Conservation (phyloP, 163 green algal species). For the Trebouxiophyceae sp. region DNA sequence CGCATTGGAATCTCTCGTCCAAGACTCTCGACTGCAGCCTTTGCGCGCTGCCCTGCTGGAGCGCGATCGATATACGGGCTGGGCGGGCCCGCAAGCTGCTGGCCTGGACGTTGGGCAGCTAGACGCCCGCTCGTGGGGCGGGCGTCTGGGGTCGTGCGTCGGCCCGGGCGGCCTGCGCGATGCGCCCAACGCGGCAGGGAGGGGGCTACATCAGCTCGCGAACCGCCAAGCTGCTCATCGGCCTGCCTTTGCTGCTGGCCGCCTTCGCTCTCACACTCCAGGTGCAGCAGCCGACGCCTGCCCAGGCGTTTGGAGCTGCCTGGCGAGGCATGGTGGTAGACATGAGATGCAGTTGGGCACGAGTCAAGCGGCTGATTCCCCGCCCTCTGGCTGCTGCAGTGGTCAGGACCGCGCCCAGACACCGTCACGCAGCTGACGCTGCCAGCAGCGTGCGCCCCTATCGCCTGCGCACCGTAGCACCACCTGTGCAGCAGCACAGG, state of each 20-base stretch:
- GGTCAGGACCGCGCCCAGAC: neutral
- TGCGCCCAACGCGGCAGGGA: neutral
- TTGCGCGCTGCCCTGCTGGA: no score
- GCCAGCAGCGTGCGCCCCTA: no score
- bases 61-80: no score
- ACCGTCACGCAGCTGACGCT: neutral
- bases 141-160: no score
- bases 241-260: conserved; percentile 30
- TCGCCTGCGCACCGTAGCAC: no score
- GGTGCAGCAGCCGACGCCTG: conserved; percentile 3
- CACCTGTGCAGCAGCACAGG: no score
- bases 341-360: neutral
- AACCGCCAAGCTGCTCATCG: conserved; percentile 22
- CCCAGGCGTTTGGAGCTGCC: neutral
- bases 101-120: no score
- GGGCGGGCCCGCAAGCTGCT: no score
- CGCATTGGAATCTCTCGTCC: no score
- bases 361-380: neutral
- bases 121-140: no score
- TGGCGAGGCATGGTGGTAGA: neutral
- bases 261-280: conserved; percentile 47
- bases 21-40: no score
- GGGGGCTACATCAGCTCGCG: neutral
- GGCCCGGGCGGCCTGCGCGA: no score
- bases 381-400: conserved; percentile 8